Evolutionary conservation across 169 alveolate genomes (phyloP), one percentile per base, ranked within the genome.

Genomic region (Perkinsus marinus): DNA sequence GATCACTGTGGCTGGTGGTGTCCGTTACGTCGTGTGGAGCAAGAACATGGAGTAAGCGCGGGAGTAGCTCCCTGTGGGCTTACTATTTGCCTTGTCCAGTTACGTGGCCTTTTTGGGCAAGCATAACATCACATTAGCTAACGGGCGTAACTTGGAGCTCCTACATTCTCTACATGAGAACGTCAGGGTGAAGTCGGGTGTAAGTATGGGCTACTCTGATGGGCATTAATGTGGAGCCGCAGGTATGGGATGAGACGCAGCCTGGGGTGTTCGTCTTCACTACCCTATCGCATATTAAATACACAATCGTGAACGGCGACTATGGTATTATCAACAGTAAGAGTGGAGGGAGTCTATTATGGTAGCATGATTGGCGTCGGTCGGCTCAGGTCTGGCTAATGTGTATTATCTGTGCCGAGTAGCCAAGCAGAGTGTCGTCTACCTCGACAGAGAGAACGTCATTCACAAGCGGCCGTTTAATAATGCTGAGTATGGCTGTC

Each of bases 111-210:
- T 95, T 43, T 68, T 95, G 39, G 93, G 95, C 69, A 94, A 93
- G 92, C 95, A 94, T 91, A 90, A 92, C 79, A 43, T 90, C 38
- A 89, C 92, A 68, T 26, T 89, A 68, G 93, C 93, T 90, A 91
- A 92, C 43, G 90, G 68, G 7, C 90, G 90, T 19, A 47, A 69
- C 90, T 41, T 95, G 68, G 95, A 94, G 94, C 79, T 92, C 90
- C 68, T 94, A 39, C 91, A 93, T 36, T 90, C 95, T 39, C 91
- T 95, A 38, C 96, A 95, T 68, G 97, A 95, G 90, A 93, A 95
- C 91, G 93, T 94, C 90, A 92, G 95, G 68, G 94, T 95, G 90
- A 95, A 95, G 89, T 93, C 95, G 37, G 96, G 95, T 7, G 95
- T 94, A 22, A 57, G 46, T 41, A 41, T 41, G 10, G 46, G 3